Evolutionary conservation across 768 basidiomycete genomes (phyloP).

Genomic region (Tulasnella sp.): DNA sequence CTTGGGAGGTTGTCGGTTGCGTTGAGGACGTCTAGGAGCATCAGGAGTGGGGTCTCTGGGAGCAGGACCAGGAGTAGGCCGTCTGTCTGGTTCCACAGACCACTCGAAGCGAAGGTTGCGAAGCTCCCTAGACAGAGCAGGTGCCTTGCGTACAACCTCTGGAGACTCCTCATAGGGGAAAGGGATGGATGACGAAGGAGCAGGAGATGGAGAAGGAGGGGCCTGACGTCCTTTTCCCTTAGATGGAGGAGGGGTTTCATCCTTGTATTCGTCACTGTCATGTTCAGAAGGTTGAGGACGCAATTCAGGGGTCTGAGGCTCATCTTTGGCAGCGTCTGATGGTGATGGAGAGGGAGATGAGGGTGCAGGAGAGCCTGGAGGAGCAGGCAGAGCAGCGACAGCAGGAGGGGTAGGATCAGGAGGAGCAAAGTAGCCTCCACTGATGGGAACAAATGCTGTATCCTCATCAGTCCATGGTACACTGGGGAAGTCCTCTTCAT

Average conservation of each 20-base stretch:
- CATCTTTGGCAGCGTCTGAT: background rate
- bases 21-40: background rate
- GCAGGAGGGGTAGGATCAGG: background rate
- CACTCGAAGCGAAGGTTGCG: background rate
- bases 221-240: background rate
- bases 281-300: background rate
- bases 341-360: background rate
- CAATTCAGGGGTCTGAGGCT: background rate
- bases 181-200: background rate
- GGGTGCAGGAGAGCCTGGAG: background rate
- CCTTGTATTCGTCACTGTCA: background rate
- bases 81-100: background rate
- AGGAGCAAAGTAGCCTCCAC: background rate
- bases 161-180: too few relatives aligned
- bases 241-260: background rate
- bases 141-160: too few relatives aligned
- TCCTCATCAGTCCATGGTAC: background rate
- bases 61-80: background rate
- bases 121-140: too few relatives aligned
- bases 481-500: conserved; percentile 9
- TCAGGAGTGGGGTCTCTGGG: background rate
- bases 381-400: background rate
- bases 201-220: background rate
- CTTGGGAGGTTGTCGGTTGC: background rate
- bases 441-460: background rate